phyloP scores from a whole-genome alignment of 2,329 filamentous ascomycete genomes.

The Aureobasidium sp. region DNA sequence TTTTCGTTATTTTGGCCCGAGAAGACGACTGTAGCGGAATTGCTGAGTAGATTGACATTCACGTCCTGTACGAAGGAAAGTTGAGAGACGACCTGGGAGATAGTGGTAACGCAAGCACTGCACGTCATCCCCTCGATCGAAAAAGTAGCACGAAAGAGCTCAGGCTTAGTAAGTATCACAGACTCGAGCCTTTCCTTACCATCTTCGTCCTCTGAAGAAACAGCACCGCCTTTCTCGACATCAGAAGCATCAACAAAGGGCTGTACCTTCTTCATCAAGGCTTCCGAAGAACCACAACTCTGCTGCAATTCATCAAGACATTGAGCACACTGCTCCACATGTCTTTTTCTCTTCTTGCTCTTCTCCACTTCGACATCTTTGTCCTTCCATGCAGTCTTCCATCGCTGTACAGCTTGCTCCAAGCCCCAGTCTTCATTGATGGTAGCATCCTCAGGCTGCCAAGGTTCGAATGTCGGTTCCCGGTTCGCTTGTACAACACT shows the following conservation, averaged over 20 bases:
- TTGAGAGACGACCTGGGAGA: conserved; percentile 39
- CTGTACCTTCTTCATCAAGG: background rate
- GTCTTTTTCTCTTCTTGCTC: conserved; percentile 9
- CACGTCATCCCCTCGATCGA: conserved; percentile 53
- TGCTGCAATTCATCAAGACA: conserved; percentile 6
- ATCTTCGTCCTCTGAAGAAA: background rate
- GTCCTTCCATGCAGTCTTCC: conserved; percentile 11
- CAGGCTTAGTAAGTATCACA: background rate
- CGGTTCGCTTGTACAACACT: conserved; percentile 29
- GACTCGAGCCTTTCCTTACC: background rate
- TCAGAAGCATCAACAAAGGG: background rate
- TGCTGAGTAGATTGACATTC: conserved; percentile 42
- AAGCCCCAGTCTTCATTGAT: conserved; percentile 6
- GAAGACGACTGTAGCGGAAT: conserved; percentile 39
- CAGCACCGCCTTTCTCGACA: background rate
- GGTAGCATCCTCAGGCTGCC: background rate
- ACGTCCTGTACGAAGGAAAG: conserved; percentile 38
- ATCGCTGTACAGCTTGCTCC: conserved; percentile 16
- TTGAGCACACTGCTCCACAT: conserved; percentile 12
- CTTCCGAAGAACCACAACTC: background rate
- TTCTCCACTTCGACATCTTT: background rate
- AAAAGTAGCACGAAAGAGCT: conserved; percentile 29
- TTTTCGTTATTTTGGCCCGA: conserved; percentile 36
- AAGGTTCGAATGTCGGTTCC: background rate
- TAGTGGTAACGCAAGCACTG: conserved; percentile 43